These are phyloP conservation scores for Cytospora schulzeri DNA, from an alignment of 2,329 filamentous ascomycete genomes.

Conservation along the genomic window DNA sequence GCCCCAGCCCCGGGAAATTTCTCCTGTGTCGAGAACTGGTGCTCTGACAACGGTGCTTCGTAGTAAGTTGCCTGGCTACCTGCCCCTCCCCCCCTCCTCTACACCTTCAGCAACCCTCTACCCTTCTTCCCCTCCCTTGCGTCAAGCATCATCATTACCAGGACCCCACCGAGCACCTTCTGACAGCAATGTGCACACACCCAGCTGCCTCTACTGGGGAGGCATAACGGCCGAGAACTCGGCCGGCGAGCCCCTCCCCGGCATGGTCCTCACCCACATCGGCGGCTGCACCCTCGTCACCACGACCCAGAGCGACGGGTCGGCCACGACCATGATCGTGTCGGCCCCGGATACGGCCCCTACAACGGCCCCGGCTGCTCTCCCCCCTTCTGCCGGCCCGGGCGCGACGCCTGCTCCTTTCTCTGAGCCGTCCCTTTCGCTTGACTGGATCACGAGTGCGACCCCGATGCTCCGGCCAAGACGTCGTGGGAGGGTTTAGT, in stretches of 20 bases:
- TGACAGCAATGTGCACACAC: no score
- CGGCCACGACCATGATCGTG: not conserved
- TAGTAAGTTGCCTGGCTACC: constrained; percentile 8
- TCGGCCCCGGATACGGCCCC: not conserved
- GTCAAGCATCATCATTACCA: not conserved
- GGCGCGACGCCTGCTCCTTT: not conserved
- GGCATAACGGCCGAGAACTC: constrained; percentile 39
- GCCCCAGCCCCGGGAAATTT: not conserved
- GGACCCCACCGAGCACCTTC: not conserved
- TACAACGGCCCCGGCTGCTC: not conserved
- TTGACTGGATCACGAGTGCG: not conserved
- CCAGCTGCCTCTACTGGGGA: constrained; percentile 42
- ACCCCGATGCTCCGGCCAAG: not conserved
- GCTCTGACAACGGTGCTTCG: constrained; percentile 4
- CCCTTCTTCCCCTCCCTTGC: no score
- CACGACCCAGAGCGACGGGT: not conserved
- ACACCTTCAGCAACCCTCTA: not conserved
- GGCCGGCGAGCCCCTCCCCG: constrained; percentile 30
- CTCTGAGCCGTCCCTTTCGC: not conserved
- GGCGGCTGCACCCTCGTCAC: not conserved
- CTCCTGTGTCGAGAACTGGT: constrained; percentile 7
- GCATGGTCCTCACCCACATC: constrained; percentile 38
- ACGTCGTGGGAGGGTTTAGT: not conserved
- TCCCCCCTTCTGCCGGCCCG: not conserved
- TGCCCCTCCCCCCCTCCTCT: not conserved